Base-by-base conservation (phyloP, 352 stramenopile genomes). In the Pythium folliculosum region DNA sequence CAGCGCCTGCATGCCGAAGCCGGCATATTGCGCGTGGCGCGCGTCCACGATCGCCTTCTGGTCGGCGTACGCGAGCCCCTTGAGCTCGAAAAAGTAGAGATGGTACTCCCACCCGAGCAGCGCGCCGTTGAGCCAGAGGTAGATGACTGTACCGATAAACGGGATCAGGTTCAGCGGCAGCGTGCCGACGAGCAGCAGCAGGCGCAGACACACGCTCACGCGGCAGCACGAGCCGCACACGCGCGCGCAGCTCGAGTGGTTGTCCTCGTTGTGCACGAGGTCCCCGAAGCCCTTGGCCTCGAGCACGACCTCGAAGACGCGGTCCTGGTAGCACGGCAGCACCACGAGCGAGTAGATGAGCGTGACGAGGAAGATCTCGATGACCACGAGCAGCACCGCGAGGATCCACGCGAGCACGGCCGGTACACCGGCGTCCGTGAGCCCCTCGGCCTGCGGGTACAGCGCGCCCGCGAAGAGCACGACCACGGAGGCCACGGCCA, bases 11-110 rank as follows among this genome's bases (percentile, higher is more conserved):
- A 88, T 88, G 43, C 84, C 84, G 40, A 93, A 93, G 12, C 70
- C 71, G 40, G 78, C 78, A 74, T 91, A 93, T 63, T 89, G 69
- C 45, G 72, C 50, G 53, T 82, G 79, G 65, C 73, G 81, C 30
- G 76, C 60, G 12, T 78, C 60, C 22, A 93, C 52, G 14, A 90
- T 77, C 8, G 60, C 63, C 58, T 81, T 78, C 56, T 93, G 84
- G 52, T 90, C 73, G 16, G 55, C 70, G 65, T 89, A 89, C n/a
- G 52, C 58, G 22, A 76, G 75, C 58, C 82, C 79, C 54, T 86
- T 87, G 60, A 90, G 77, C 69, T 90, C 82, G 65, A 93, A 91
- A 67, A 90, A 93, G 65, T 84, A 85, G 35, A 90, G 69, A 60
- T 91, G 82, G 47, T 87, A 81, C 66, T 91, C 82, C 84, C 84